Conservation (phyloP, 1,284 basidiomycete genomes). For the Pseudozyma sp. region DNA sequence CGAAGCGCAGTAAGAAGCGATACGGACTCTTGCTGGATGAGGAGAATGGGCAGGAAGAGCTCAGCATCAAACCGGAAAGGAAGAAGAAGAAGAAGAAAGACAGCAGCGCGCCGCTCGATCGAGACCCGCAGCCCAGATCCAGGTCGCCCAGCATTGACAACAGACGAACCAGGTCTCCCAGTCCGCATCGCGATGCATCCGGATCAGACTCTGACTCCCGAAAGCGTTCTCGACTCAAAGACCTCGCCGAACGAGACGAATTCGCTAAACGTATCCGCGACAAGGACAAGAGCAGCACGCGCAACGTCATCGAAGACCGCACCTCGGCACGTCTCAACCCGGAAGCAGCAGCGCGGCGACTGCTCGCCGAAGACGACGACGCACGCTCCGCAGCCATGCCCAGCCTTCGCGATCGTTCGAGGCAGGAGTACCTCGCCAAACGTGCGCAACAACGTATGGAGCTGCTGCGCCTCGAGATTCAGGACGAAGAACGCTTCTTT, state of each 20-base stretch:
- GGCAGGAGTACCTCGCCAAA: conserved; percentile 95
- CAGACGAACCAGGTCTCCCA: conserved; percentile 9
- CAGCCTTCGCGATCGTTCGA: conserved; percentile 59
- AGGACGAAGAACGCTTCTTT: conserved; percentile 65
- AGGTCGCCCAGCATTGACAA: not conserved
- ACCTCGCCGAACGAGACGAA: conserved; percentile 87
- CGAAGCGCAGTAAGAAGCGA: conserved; percentile 48
- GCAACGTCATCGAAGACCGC: conserved; percentile 91
- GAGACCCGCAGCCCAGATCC: conserved; percentile 34
- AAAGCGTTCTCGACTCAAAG: conserved; percentile 82
- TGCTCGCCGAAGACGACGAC: conserved; percentile 73
- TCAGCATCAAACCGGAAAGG: conserved; percentile 60
- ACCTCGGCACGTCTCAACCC: conserved; percentile 74
- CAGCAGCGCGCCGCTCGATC: conserved; percentile 77
- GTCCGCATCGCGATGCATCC: conserved; percentile 9
- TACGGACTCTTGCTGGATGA: conserved; percentile 59
- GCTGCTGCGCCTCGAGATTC: conserved; percentile 84
- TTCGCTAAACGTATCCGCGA: conserved; percentile 88
- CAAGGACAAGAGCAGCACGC: conserved; percentile 85
- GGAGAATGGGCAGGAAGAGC: conserved; percentile 46
- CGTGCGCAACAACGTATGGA: conserved; percentile 96
- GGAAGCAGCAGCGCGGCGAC: conserved; percentile 83
- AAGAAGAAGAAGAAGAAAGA: conserved; percentile 75
- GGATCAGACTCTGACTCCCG: conserved; percentile 74
- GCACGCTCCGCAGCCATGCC: conserved; percentile 57